Base-by-base conservation (phyloP, 2,329 filamentous ascomycete genomes). In the Pseudomassariella vexata region DNA sequence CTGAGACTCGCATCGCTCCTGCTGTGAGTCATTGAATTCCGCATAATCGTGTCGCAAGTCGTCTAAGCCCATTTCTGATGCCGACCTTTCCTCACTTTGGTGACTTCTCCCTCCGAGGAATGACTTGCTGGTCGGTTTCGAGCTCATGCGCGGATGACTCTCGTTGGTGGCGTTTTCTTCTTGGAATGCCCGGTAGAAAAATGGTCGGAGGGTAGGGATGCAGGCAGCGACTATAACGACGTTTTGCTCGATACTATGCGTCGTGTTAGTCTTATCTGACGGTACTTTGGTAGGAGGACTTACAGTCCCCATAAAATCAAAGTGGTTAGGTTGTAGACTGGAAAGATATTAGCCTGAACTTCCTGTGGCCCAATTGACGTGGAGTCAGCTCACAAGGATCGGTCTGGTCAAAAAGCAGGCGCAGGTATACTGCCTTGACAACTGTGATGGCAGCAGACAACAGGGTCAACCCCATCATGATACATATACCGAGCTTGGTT, bases 141-240 rank as follows among this genome's bases (percentile, higher is more conserved):
- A 19, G 15, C 17, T 15, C 21, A 3, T 25, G 17, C 21, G 8
- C 8, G 4, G n/a, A 14, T 14, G 17, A 4, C 28, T 12, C n/a
- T 20, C 18, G 27, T 7, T 5, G 17, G 8, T n/a, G 27, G 4
- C 16, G 6, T 10, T 15, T 1, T 34, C 11, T 9, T 9, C 5
- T 17, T 23, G 19, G 32, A 25, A 25, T 4, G 24, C 22, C 4
- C 28, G 21, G 19, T 26, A 19, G 37, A 52, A 49, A 21, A 52
- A 40, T 5, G 49, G 47, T 2, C 44, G 48, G 2, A 52, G 39
- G 2, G 49, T 50, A 3, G 48, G 49, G 21, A 49, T 41, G 24
- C 49, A 52, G 9, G 48, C 49, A 3, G 48, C 49, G 10, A 50
- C 32, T n/a, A 51, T 50, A 36, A 51, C 47, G 23, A 51, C 46